phyloP scores from a whole-genome alignment of 352 stramenopile species.

The Globisporangium acanthophoron region DNA sequence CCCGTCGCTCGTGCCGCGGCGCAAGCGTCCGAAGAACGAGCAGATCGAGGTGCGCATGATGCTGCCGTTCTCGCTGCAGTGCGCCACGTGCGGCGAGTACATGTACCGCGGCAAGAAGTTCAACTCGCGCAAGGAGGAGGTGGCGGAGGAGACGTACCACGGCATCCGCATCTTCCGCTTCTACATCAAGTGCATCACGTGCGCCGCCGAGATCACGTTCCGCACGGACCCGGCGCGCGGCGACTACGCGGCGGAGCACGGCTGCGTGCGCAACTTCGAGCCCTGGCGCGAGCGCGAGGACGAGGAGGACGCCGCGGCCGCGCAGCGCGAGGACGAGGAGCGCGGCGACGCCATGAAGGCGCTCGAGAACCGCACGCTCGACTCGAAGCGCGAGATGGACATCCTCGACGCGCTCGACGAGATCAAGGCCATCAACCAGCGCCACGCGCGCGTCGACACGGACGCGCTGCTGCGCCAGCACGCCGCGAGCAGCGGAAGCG shows the following conservation, averaged over 20 bases:
- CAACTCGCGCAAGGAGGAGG: slow-evolving; percentile 97
- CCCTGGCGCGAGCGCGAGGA: slow-evolving; percentile 90
- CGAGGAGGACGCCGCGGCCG: slow-evolving; percentile 59
- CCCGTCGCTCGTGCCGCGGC: slow-evolving; percentile 91
- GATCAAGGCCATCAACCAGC: slow-evolving; percentile 97
- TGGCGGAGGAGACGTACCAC: slow-evolving; percentile 95
- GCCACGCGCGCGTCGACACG: slow-evolving; percentile 90
- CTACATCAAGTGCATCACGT: slow-evolving; percentile 97
- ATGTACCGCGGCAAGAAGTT: slow-evolving; percentile 99
- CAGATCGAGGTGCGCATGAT: slow-evolving; percentile 98
- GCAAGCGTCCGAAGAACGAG: slow-evolving; percentile 94
- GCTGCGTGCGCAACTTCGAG: slow-evolving; percentile 97
- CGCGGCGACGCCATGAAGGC: slow-evolving; percentile 96
- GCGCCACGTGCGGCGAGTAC: slow-evolving; percentile 95
- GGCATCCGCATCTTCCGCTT: slow-evolving; percentile 96
- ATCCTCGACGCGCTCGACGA: slow-evolving; percentile 98
- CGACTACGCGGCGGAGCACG: slow-evolving; percentile 97
- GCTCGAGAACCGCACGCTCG: slow-evolving; percentile 97
- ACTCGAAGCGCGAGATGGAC: slow-evolving; percentile 99
- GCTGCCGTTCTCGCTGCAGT: slow-evolving; percentile 98
- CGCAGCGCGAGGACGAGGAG: slow-evolving; percentile 89
- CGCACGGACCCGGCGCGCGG: slow-evolving; percentile 98
- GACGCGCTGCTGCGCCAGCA: slow-evolving; percentile 68
- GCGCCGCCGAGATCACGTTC: slow-evolving; percentile 94
- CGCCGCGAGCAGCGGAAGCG: slow-evolving; percentile 1